Evolutionary conservation across 2,329 filamentous ascomycete species (phyloP).

Genomic region (Raffaelea arxii): DNA sequence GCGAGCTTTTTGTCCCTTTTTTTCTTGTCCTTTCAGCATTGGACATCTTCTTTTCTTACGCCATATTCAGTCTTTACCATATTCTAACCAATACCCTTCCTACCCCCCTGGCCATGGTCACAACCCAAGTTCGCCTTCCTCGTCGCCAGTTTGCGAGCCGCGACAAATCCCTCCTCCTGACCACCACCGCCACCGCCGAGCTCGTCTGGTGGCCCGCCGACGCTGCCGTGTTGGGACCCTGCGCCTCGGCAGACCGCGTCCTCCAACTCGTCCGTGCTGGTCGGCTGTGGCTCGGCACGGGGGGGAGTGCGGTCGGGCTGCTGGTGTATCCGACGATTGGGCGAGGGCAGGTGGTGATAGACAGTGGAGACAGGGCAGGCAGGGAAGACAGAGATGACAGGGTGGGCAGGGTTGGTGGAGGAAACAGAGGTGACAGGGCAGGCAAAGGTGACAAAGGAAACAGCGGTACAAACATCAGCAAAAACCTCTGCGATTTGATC

Average conservation of each 20-base stretch:
- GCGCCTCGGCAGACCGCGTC: slow-evolving; percentile 8
- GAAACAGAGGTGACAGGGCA: no score
- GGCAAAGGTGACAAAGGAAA: no score
- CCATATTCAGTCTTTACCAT: neutral
- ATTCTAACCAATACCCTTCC: neutral
- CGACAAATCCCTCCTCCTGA: slow-evolving; percentile 3
- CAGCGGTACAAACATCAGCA: no score
- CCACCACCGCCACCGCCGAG: slow-evolving; percentile 7
- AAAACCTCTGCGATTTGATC: no score
- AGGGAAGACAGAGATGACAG: neutral
- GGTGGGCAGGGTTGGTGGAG: neutral
- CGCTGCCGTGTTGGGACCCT: neutral
- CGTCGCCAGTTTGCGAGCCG: slow-evolving; percentile 2
- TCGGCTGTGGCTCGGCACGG: slow-evolving; percentile 9
- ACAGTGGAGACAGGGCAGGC: neutral
- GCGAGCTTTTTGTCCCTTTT: slow-evolving; percentile 1
- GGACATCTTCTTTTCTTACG: neutral
- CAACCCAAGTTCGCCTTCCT: slow-evolving; percentile 1
- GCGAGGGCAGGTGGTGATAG: neutral
- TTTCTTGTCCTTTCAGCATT: neutral
- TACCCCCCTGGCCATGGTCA: neutral
- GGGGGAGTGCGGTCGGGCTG: slow-evolving; percentile 7
- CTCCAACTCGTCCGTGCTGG: slow-evolving; percentile 10
- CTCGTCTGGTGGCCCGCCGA: slow-evolving; percentile 8
- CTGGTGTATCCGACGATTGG: slow-evolving; percentile 5